A percentile compares a stretch with the other conserved stretches of the same genome.
phyloP scores from a whole-genome alignment of 345 rosid genomes.

The Cardamine resedifolia region DNA sequence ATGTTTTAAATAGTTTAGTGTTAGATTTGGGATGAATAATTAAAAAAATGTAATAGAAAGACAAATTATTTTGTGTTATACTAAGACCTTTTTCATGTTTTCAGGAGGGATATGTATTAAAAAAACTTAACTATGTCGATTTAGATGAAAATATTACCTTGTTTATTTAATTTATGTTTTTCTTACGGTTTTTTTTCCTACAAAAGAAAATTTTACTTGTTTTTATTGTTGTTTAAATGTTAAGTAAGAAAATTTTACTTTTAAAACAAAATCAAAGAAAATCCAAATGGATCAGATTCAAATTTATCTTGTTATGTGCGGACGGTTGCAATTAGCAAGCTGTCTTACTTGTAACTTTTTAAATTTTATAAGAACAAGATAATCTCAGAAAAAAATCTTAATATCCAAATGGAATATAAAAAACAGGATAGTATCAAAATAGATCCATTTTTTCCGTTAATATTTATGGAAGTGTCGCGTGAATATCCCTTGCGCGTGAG shows the following conservation, averaged over 20 bases:
- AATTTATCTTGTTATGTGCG: background rate
- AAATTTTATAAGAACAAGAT: background rate
- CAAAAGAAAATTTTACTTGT: background rate
- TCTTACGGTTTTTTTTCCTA: background rate
- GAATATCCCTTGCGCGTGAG: background rate
- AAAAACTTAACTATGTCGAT: background rate
- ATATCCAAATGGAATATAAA: background rate
- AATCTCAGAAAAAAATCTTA: background rate
- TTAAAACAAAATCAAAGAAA: background rate
- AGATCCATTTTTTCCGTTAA: background rate
- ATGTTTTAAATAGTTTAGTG: background rate
- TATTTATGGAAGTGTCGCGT: background rate
- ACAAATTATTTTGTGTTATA: background rate
- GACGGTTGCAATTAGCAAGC: background rate
- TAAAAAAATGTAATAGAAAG: background rate
- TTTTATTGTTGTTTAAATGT: too few species aligned
- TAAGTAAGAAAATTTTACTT: too few species aligned
- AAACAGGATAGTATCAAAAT: background rate
- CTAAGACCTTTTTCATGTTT: conserved; percentile 19
- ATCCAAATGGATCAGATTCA: background rate
- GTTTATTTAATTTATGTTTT: background rate
- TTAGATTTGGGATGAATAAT: background rate
- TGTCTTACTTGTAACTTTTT: background rate
- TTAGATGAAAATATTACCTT: background rate
- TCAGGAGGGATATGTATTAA: background rate